Evolutionary conservation across 768 basidiomycete genomes (phyloP), one percentile per base, ranked within the genome.

Genomic region (Auriculariales sp.): DNA sequence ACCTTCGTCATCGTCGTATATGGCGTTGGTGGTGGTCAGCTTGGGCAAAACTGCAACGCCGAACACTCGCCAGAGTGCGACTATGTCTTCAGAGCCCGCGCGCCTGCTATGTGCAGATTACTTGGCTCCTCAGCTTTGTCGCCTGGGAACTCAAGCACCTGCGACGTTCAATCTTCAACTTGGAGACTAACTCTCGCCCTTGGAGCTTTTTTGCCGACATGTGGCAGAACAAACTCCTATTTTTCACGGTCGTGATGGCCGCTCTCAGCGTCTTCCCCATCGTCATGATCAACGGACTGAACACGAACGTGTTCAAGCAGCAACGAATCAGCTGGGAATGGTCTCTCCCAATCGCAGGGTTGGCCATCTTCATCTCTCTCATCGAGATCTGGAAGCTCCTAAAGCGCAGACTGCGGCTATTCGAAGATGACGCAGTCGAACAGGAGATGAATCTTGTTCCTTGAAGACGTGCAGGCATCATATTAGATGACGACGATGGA

Each of bases 1-100:
- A 66, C 60, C 58, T 64, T 64, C 53, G 58, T 66, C 30, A 57
- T 67, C 31, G 61, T 66, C 53, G 62, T 68, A 39, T 65, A 58
- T 28, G 59, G 62, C 32, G 56, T 57, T 36, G 57, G 59, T 25
- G 51, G 52, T 28, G 57, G 58, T 10, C 46, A 60, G 28, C 58
- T 66, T 24, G 68, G 67, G 22, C 28, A 34, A 11, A 54, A 55
- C 14, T 65, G 65, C 54, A 64, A 64, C 53, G 64, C 61, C 35
- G 52, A 50, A 11, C 61, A 63, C 46, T 51, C 57, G 34, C 54
- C 51, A n/a, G 53, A 55, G 2, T 68, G 66, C 33, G 49, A 57
- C 22, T 59, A 62, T 28, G 64, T 69, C 7, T 70, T 63, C 59
- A 58, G 62, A 19, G 68, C 65, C 11, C 64, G 69, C 36, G 60